Percentiles rank a stretch among this genome's conserved stretches.
These are phyloP conservation scores for Cryphonectria parasitica DNA, from an alignment of 2,329 filamentous ascomycete genomes.

Conservation along the genomic window DNA sequence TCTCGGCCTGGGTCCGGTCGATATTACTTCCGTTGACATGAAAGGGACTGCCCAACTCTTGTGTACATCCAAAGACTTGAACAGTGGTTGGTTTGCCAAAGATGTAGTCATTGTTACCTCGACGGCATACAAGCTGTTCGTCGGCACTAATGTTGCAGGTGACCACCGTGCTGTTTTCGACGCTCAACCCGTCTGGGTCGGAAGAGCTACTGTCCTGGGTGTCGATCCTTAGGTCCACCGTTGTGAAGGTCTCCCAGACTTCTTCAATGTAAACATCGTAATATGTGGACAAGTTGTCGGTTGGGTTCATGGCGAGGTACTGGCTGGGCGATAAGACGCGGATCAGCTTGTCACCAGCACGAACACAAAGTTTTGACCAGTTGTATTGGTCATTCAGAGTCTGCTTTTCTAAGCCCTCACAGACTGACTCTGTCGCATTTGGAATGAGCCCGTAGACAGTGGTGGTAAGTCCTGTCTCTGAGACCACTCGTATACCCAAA, in stretches of 20 bases:
- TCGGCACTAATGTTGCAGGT: conserved; percentile 4
- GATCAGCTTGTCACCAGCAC: neutral
- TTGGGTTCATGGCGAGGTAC: conserved; percentile 14
- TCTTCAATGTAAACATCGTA: conserved; percentile 12
- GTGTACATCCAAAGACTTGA: conserved; percentile 23
- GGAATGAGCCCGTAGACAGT: conserved; percentile 8
- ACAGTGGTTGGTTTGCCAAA: conserved; percentile 17
- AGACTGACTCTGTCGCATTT: conserved; percentile 7
- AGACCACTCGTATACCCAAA: conserved; percentile 6
- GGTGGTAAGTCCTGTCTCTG: neutral
- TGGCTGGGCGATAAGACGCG: conserved; percentile 20
- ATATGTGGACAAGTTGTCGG: conserved; percentile 9
- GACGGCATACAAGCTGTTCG: neutral
- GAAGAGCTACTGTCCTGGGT: conserved; percentile 6
- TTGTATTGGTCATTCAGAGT: neutral
- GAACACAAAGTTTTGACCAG: conserved; percentile 13
- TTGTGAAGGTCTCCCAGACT: conserved; percentile 7
- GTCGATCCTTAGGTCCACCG: conserved; percentile 4
- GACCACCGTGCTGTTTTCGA: neutral
- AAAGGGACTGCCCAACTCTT: conserved; percentile 10
- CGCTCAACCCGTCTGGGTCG: neutral
- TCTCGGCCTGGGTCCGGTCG: conserved; percentile 6
- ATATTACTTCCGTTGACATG: neutral
- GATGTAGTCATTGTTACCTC: neutral
- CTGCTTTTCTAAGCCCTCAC: neutral